A percentile compares a stretch with the other conserved stretches of the same genome.
Conservation (phyloP, 768 basidiomycete species). For the Strobilomyces dryophilus region DNA sequence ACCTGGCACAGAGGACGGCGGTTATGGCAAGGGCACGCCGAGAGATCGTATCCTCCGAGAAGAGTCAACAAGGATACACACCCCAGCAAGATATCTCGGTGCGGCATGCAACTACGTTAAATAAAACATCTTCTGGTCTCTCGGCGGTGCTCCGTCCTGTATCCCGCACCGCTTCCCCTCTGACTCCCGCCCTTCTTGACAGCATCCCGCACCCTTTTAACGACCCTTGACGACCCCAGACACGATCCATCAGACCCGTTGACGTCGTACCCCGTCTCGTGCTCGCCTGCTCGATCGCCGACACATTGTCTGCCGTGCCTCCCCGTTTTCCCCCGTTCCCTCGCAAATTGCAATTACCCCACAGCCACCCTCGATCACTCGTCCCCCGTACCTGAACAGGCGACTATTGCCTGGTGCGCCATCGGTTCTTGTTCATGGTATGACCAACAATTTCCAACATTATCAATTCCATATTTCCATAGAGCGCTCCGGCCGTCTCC, state of each 20-base stretch:
- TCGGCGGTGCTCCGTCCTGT: conserved; percentile 20
- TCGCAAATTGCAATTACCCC: conserved; percentile 27
- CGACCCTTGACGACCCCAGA: conserved; percentile 28
- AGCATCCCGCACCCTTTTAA: conserved; percentile 16
- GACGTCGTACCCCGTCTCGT: neutral
- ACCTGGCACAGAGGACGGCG: conserved; percentile 23
- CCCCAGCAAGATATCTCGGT: conserved; percentile 16
- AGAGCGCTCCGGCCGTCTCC: conserved; percentile 29
- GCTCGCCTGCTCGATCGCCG: conserved; percentile 3
- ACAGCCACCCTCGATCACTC: conserved; percentile 32
- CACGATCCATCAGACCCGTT: neutral
- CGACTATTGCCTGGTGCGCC: conserved; percentile 29
- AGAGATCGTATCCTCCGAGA: conserved; percentile 18
- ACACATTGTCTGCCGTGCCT: conserved; percentile 8
- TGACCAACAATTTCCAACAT: conserved; percentile 34
- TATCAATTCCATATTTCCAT: conserved; percentile 32
- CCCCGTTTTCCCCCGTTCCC: conserved; percentile 20
- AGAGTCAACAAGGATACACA: conserved; percentile 31
- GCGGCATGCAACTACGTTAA: conserved; percentile 11
- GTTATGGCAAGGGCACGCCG: conserved; percentile 31
- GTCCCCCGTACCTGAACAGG: conserved; percentile 27
- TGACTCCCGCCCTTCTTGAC: neutral
- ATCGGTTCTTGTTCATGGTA: conserved; percentile 29
- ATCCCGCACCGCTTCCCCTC: conserved; percentile 2
- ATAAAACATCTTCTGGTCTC: conserved; percentile 16